Base-by-base conservation (phyloP, 2,329 filamentous ascomycete genomes). In the Aureobasidium sp. region DNA sequence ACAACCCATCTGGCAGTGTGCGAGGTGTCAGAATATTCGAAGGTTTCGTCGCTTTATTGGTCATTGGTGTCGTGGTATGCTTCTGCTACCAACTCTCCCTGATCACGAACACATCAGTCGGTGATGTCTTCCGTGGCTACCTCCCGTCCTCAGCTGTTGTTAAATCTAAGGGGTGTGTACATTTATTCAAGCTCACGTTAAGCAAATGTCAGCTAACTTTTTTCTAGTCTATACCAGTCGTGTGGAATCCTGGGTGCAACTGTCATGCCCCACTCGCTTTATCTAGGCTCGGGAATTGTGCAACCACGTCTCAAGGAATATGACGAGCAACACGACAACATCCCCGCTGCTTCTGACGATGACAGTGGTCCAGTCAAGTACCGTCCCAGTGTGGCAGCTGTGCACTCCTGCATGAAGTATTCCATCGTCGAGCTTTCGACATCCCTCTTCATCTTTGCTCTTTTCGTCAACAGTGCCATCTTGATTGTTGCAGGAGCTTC, bases 161-260 rank as follows among this genome's bases (percentile, higher is more conserved):
- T 1, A 73, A 87, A 68, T 78, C 79, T 1, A 67, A 84, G 67
- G 85, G 79, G 73, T 79, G 65, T 62, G 73, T 46, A n/a, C 15
- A 46, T 62, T 7, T 9, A 25, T 19, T 11, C 42, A 17, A 4
- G 23, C 38, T 19, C 15, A 17, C 11, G 2, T 8, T 8, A 35
- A 10, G 43, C 6, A 3, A 10, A 13, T 1, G 8, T n/a, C 15
- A 29, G 66, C 72, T 19, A 49, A 72, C 9, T n/a, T 3, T 8
- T n/a, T 1, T 27, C 42, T 42, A 68, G 78, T 50, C 68, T 86
- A 0, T 89, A 88, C 69, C 85, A 88, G 71, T 82, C 87, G 1
- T 91, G 88, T 64, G 88, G 88, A 55, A 91, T 91, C 61, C 77
- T 91, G 0, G 88, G 88, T 1, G 88, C 88, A 3, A 91, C 88